Conservation (phyloP, 352 stramenopile species). For the Pythium rhizo-oryzae region DNA sequence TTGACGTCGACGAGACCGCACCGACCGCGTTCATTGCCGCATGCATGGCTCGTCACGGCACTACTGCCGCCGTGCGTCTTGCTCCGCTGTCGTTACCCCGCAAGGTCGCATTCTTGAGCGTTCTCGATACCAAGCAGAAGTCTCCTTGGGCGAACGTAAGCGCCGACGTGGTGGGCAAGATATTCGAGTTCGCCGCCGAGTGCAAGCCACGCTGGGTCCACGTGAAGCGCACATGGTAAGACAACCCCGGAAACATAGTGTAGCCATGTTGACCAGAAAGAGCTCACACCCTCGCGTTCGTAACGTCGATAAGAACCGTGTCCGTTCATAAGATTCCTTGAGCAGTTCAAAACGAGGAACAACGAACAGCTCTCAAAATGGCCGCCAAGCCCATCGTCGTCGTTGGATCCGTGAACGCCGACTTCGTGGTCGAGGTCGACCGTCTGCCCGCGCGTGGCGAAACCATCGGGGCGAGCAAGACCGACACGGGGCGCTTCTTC, state of each 20-base stretch:
- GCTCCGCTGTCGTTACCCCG: background rate
- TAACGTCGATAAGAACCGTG: constrained; percentile 3
- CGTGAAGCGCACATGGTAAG: too few species aligned
- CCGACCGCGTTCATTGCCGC: background rate
- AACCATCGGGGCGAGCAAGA: constrained; percentile 54
- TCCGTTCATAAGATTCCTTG: background rate
- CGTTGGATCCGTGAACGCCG: constrained; percentile 82
- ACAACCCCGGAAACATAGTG: background rate
- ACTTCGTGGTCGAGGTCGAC: constrained; percentile 78
- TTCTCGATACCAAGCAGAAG: background rate
- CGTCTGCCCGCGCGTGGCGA: constrained; percentile 70
- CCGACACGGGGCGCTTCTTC: constrained; percentile 66
- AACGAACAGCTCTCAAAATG: background rate
- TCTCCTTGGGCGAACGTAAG: constrained; percentile 1
- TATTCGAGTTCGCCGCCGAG: constrained; percentile 12
- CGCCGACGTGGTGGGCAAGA: constrained; percentile 5
- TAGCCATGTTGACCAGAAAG: constrained; percentile 2
- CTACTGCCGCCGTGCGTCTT: constrained; percentile 11
- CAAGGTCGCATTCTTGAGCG: constrained; percentile 19
- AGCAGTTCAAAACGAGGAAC: background rate
- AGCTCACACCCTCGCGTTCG: background rate
- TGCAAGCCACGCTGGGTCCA: constrained; percentile 13
- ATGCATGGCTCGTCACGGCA: background rate
- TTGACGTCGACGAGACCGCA: constrained; percentile 1
- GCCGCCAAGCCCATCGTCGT: constrained; percentile 46